Conservation (phyloP, 202 grass and related monocot species). For the Zizania palustris region DNA sequence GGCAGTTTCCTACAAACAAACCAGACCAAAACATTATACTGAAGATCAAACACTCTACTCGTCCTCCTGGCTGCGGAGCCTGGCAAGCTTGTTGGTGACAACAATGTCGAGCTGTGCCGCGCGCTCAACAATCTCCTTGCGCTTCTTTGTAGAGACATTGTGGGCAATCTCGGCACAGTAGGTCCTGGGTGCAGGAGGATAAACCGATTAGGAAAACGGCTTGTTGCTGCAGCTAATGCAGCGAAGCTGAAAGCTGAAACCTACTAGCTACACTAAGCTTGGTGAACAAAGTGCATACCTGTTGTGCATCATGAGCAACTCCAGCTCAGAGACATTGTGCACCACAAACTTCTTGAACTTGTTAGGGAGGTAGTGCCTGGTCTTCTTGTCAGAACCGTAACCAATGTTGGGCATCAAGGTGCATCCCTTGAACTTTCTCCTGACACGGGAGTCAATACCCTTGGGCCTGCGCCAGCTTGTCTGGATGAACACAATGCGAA, state of each 20-base stretch:
- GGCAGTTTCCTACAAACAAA: constrained; percentile 11
- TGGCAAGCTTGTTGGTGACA: constrained; percentile 79
- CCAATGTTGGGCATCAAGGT: constrained; percentile 72
- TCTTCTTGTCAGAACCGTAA: constrained; percentile 70
- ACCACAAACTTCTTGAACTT: neutral
- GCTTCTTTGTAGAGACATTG: constrained; percentile 69
- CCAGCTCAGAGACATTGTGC: neutral
- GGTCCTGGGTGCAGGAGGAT: constrained; percentile 43
- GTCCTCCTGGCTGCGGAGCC: constrained; percentile 75
- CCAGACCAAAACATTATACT: constrained; percentile 17
- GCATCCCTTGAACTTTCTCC: constrained; percentile 63
- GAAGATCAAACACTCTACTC: constrained; percentile 41
- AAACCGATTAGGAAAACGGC: neutral
- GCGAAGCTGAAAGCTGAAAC: neutral
- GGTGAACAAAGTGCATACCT: no score
- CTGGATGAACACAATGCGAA: neutral
- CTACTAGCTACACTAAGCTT: neutral
- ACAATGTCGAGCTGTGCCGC: constrained; percentile 81
- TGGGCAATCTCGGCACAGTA: constrained; percentile 90
- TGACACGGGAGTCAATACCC: constrained; percentile 64
- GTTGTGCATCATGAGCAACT: no score
- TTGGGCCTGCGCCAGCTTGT: constrained; percentile 68
- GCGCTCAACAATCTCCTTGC: constrained; percentile 76
- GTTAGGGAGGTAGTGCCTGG: constrained; percentile 59
- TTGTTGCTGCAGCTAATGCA: neutral